These are phyloP conservation scores for Aspergillus olivimuriae DNA, from an alignment of 495 filamentous ascomycete species.

Conservation along the genomic window DNA sequence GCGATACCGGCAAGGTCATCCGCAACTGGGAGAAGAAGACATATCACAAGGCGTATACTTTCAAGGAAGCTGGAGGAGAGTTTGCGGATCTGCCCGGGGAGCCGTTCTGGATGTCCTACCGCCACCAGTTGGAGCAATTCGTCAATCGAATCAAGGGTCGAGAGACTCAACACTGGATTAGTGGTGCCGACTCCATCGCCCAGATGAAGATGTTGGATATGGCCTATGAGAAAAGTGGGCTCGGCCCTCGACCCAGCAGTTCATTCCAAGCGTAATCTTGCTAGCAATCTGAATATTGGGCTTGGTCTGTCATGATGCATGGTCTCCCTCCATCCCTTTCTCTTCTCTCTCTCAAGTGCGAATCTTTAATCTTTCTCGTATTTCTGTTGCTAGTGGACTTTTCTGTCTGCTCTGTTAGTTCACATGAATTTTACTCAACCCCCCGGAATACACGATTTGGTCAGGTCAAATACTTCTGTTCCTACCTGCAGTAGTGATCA, in stretches of 20 bases:
- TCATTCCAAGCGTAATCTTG: too few species aligned
- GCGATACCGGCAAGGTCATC: slow-evolving; percentile 13
- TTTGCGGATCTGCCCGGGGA: slow-evolving; percentile 32
- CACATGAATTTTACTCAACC: too few species aligned
- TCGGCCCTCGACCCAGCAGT: slow-evolving; percentile 32
- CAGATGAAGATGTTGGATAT: slow-evolving; percentile 49
- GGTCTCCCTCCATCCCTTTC: too few species aligned
- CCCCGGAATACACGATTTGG: too few species aligned
- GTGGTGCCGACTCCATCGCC: slow-evolving; percentile 38
- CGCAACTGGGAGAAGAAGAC: slow-evolving; percentile 32
- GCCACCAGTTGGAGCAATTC: slow-evolving; percentile 50
- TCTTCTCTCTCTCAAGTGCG: too few species aligned
- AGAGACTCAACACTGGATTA: slow-evolving; percentile 37
- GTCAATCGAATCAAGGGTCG: slow-evolving; percentile 42
- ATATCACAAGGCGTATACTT: slow-evolving; percentile 37
- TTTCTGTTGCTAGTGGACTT: too few species aligned
- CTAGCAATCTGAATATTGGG: too few species aligned
- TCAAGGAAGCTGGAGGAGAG: slow-evolving; percentile 24
- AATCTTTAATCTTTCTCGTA: too few species aligned
- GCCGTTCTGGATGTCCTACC: slow-evolving; percentile 46
- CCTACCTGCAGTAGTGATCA: too few species aligned
- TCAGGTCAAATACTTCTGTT: too few species aligned
- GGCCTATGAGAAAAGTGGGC: slow-evolving; percentile 38
- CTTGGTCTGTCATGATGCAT: too few species aligned
- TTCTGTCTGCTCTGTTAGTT: too few species aligned